Conservation (phyloP, 345 rosid genomes). For the Iberis pinnata region DNA sequence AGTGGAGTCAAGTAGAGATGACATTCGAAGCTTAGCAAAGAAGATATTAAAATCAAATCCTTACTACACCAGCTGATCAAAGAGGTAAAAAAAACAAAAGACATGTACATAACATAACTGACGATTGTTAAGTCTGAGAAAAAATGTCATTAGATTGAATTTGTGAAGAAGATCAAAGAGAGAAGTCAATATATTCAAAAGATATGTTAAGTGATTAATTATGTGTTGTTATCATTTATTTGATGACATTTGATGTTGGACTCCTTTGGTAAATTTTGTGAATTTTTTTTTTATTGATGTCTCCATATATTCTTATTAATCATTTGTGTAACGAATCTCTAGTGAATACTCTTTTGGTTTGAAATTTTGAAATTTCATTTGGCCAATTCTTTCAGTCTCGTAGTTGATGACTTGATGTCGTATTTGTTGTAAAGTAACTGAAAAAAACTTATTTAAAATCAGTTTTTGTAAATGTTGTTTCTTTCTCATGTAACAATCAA, state of each 20-base stretch:
- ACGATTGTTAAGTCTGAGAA: constrained; percentile 7
- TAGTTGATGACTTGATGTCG: too few species aligned
- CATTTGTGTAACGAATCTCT: constrained; percentile 12
- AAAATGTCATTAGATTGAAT: constrained; percentile 24
- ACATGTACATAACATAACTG: constrained; percentile 32
- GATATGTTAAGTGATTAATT: neutral
- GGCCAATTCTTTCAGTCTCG: constrained; percentile 4
- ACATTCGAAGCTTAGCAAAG: constrained; percentile 77
- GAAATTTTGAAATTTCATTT: constrained; percentile 2
- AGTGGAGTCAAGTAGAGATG: constrained; percentile 74
- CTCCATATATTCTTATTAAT: constrained; percentile 8
- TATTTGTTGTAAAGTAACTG: too few species aligned
- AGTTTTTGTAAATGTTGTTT: constrained; percentile 1
- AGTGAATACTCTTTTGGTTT: neutral
- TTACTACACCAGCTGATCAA: constrained; percentile 29
- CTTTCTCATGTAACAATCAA: constrained; percentile 8
- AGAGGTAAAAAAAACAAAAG: neutral
- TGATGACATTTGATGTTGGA: neutral
- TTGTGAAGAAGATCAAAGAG: constrained; percentile 11
- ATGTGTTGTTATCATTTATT: constrained; percentile 5
- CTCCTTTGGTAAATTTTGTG: constrained; percentile 17
- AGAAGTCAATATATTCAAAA: constrained; percentile 9
- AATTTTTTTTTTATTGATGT: constrained; percentile 8
- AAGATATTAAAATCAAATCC: constrained; percentile 60
- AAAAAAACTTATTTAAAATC: too few species aligned